Conservation (phyloP, 768 basidiomycete species). For the Amanita molliuscula region DNA sequence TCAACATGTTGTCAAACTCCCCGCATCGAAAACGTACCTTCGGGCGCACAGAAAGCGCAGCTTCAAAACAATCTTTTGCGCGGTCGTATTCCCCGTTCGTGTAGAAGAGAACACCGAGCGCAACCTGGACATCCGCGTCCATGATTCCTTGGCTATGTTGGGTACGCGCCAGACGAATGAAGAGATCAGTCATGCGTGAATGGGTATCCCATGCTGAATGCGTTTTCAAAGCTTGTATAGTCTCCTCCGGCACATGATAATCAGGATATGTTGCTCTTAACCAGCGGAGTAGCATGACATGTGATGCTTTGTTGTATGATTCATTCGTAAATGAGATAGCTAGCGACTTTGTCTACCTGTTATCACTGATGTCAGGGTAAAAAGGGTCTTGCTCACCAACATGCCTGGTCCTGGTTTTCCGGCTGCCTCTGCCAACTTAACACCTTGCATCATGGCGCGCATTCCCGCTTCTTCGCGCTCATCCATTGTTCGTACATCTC, state of each 20-base stretch:
- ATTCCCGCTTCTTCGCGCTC: conserved; percentile 79
- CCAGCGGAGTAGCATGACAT: conserved; percentile 82
- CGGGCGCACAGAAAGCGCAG: conserved; percentile 72
- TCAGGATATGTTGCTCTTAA: conserved; percentile 56
- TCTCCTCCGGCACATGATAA: conserved; percentile 43
- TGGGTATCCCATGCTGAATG: conserved; percentile 78
- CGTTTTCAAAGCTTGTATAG: conserved; percentile 39
- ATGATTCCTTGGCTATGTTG: conserved; percentile 64
- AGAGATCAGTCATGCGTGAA: conserved; percentile 69
- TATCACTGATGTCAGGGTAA: not conserved
- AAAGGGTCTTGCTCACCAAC: conserved; percentile 39
- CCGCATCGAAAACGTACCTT: conserved; percentile 23
- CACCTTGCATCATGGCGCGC: conserved; percentile 68
- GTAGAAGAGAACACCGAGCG: conserved; percentile 88
- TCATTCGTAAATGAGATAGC: conserved; percentile 97
- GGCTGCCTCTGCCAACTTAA: conserved; percentile 50
- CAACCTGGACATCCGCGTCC: conserved; percentile 90
- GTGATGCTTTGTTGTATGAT: conserved; percentile 76
- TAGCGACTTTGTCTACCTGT: conserved; percentile 51
- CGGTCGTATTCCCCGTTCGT: conserved; percentile 77
- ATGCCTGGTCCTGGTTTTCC: conserved; percentile 62
- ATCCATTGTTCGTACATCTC: conserved; percentile 85
- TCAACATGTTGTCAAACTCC: conserved; percentile 11
- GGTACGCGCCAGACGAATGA: conserved; percentile 70
- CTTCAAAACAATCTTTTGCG: conserved; percentile 91